phyloP scores from a whole-genome alignment of 768 basidiomycete species.

The Galerina marginata region DNA sequence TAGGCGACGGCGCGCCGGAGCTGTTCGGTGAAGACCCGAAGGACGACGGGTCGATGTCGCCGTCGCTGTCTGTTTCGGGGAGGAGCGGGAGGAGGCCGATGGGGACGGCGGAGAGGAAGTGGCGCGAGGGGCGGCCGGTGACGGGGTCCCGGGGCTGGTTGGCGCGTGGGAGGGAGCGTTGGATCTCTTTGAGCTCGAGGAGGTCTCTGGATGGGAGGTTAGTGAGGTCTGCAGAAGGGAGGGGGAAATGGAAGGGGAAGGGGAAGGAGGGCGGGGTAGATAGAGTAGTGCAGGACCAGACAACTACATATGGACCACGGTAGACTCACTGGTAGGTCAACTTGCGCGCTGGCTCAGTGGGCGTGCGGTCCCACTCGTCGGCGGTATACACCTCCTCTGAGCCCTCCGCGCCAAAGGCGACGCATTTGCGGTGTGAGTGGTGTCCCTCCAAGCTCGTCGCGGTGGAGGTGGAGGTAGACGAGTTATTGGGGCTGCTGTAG shows the following conservation, averaged over 20 bases:
- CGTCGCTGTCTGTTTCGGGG: slow-evolving; percentile 27
- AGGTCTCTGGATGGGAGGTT: slow-evolving; percentile 50
- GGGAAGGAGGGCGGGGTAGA: slow-evolving; percentile 3
- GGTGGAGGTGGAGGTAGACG: slow-evolving; percentile 8
- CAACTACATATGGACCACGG: neutral
- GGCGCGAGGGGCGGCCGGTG: slow-evolving; percentile 43
- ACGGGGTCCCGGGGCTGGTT: slow-evolving; percentile 52
- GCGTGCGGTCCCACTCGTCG: slow-evolving; percentile 84
- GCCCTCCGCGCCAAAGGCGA: slow-evolving; percentile 62
- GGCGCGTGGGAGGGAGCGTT: slow-evolving; percentile 64
- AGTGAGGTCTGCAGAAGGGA: neutral
- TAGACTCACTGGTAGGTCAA: slow-evolving; percentile 70
- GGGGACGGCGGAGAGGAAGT: slow-evolving; percentile 59
- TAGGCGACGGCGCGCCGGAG: neutral
- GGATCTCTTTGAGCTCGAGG: slow-evolving; percentile 73
- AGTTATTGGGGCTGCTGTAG: slow-evolving; percentile 13
- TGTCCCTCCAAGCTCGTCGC: neutral
- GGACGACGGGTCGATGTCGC: neutral
- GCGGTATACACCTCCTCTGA: slow-evolving; percentile 65
- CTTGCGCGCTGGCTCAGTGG: slow-evolving; percentile 63
- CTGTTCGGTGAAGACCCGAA: neutral
- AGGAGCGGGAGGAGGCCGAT: slow-evolving; percentile 67
- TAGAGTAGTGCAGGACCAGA: neutral
- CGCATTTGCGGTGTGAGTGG: slow-evolving; percentile 50
- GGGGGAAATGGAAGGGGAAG: slow-evolving; percentile 3